phyloP scores from a whole-genome alignment of 1,284 basidiomycete species.

The Anthracocystis walkeri region DNA sequence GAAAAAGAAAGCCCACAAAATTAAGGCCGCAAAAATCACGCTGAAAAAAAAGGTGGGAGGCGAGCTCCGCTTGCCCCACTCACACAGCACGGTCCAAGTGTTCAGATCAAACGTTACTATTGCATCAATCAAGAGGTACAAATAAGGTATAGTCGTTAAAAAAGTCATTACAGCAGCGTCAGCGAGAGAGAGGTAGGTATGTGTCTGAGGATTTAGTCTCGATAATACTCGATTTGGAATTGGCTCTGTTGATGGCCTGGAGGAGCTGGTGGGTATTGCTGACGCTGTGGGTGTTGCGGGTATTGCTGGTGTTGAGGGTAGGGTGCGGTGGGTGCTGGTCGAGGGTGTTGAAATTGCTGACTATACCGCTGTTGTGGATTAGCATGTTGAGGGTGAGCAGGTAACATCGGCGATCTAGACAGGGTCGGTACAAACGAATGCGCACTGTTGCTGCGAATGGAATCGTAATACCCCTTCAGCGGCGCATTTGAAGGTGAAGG shows the following conservation, averaged over 20 bases:
- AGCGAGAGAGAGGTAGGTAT: too few relatives aligned
- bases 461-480: constrained; percentile 17
- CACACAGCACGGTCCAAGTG: too few relatives aligned
- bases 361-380: constrained; percentile 1
- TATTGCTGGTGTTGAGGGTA: constrained; percentile 11
- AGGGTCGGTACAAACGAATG: neutral
- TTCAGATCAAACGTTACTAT: neutral
- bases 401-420: neutral
- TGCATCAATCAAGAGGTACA: neutral
- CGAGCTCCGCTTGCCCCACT: too few relatives aligned
- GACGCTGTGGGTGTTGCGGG: neutral
- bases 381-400: constrained; percentile 1
- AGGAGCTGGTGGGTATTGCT: neutral
- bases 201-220: constrained; percentile 4
- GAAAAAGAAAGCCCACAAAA: too few relatives aligned
- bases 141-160: neutral
- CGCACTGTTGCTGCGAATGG: neutral
- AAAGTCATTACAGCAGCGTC: neutral
- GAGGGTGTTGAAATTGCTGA: neutral
- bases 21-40: too few relatives aligned
- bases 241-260: neutral
- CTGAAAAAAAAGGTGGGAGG: too few relatives aligned
- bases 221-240: constrained; percentile 35
- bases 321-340: neutral
- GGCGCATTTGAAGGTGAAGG: neutral